Percentiles rank a stretch among this genome's conserved stretches.
Evolutionary conservation across 2,329 filamentous ascomycete genomes (phyloP).

Genomic region (Fusarium clavum): DNA sequence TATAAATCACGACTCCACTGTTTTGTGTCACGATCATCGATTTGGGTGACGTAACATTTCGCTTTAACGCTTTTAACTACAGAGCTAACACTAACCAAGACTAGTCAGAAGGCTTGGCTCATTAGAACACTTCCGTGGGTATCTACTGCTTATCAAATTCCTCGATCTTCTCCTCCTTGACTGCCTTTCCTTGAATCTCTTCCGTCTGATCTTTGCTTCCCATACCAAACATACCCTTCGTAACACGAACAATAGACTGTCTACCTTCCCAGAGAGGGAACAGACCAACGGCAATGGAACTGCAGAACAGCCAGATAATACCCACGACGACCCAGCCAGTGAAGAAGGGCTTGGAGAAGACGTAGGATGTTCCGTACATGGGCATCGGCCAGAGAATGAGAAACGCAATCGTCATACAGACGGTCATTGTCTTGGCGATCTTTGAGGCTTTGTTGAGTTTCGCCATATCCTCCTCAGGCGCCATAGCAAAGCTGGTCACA

Average conservation of each 20-base stretch:
- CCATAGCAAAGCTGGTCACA: conserved; percentile 16
- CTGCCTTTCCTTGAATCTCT: conserved; percentile 16
- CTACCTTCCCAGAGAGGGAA: conserved; percentile 87
- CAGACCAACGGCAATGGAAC: conserved; percentile 77
- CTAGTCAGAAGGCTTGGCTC: not conserved
- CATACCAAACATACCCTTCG: conserved; percentile 34
- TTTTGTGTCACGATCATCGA: not conserved
- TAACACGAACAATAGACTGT: conserved; percentile 29
- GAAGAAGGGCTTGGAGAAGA: conserved; percentile 71
- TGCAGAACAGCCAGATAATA: conserved; percentile 79
- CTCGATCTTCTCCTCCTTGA: conserved; percentile 23
- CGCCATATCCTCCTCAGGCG: conserved; percentile 56
- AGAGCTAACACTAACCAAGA: not conserved
- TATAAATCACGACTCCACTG: conserved; percentile 10
- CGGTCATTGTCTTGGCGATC: conserved; percentile 55
- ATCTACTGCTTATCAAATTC: conserved; percentile 27
- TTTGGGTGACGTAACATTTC: not conserved
- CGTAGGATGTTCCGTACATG: conserved; percentile 84
- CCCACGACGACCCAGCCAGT: conserved; percentile 78
- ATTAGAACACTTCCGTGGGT: not conserved
- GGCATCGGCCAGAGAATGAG: conserved; percentile 93
- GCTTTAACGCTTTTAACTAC: not conserved
- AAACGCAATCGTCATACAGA: conserved; percentile 70
- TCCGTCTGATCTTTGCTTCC: conserved; percentile 1
- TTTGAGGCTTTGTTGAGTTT: conserved; percentile 66